A percentile compares a stretch with the other conserved stretches of the same genome.
phyloP scores from a whole-genome alignment of 345 rosid species.

The Eucalyptus caleyi region DNA sequence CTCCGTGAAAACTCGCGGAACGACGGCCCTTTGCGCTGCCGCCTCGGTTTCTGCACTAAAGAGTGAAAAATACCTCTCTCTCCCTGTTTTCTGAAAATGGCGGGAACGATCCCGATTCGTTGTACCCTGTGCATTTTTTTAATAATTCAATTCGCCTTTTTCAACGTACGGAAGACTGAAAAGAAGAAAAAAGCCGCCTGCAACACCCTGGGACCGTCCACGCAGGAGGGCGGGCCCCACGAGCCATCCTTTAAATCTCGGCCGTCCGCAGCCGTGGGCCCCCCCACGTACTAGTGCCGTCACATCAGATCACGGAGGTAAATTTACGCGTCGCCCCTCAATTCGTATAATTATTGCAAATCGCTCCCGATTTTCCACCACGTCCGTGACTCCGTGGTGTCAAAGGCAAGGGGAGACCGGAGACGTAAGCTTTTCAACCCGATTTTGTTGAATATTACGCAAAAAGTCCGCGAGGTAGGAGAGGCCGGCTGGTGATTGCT shows the following conservation, averaged over 20 bases:
- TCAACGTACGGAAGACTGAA: not conserved
- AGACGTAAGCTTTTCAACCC: not conserved
- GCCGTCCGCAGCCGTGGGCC: not conserved
- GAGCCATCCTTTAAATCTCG: not conserved
- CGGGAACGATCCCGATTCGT: slow-evolving; percentile 2
- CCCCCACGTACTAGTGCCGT: not conserved
- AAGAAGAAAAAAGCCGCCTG: not conserved
- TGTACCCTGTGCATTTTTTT: not conserved
- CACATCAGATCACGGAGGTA: not conserved
- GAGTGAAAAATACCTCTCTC: not conserved
- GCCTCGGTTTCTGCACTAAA: not conserved
- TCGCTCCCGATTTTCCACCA: not conserved
- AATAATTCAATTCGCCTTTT: not conserved
- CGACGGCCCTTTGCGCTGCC: not conserved
- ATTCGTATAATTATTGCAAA: not conserved
- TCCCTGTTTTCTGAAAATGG: not conserved
- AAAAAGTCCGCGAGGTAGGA: too few relatives aligned
- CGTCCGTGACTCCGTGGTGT: not conserved
- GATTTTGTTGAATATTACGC: too few relatives aligned
- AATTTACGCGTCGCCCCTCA: not conserved
- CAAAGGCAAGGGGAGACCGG: not conserved
- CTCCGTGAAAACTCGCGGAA: not conserved
- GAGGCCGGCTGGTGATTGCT: too few relatives aligned
- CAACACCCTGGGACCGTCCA: not conserved
- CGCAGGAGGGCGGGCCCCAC: not conserved